Base-by-base conservation (phyloP, 768 basidiomycete genomes). In the Mycena metata region DNA sequence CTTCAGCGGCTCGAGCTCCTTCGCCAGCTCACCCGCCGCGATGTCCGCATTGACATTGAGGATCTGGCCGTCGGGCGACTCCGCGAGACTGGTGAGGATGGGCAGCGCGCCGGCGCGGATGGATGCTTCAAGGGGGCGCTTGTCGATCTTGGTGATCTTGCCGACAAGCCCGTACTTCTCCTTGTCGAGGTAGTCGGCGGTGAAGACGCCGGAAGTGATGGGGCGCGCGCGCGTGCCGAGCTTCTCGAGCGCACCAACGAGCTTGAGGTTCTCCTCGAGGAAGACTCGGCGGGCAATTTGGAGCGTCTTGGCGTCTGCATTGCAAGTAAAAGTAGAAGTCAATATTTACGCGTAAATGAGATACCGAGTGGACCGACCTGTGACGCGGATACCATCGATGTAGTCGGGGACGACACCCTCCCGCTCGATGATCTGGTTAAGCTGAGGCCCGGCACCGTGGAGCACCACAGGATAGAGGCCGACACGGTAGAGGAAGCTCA, bases 41-140 rank as follows among this genome's bases (percentile, higher is more conserved):
- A 99, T 94, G 78, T 99, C 98, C 23, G 98, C 98, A 76, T 99
- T 99, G 78, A 99, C 98, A 75, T 99, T 99, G 70, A 99, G 85
- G 73, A 99, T 96, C 79, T 99, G 98, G n/a, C 98, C 98, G 39
- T 98, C 95, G 23, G 90, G 86, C 39, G 94, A 93, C 81, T 99
- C 98, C 8, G 98, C 97, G 57, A 99, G 84, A 78, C 91, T 94
- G 71, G 96, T 98, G 21, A 99, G 85, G 80, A 99, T 98, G 64
- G 98, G 98, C 26, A 99, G 86, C 23, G 96, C 96, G 36, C 98
- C 97, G 1, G 97, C 96, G 51, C 95, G 90, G 78, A 99, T 99
- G 54, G 96, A 91, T 3, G 96, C 97, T 80, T 99, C 98, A 66
- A 99, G 88, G 33, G 98, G 96, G 36, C 96, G 89, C 82, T 98